Percentiles rank a stretch among this genome's conserved stretches.
These are phyloP conservation scores for Trichophyton mentagrophytes DNA, from an alignment of 2,329 filamentous ascomycete species.

Conservation along the genomic window DNA sequence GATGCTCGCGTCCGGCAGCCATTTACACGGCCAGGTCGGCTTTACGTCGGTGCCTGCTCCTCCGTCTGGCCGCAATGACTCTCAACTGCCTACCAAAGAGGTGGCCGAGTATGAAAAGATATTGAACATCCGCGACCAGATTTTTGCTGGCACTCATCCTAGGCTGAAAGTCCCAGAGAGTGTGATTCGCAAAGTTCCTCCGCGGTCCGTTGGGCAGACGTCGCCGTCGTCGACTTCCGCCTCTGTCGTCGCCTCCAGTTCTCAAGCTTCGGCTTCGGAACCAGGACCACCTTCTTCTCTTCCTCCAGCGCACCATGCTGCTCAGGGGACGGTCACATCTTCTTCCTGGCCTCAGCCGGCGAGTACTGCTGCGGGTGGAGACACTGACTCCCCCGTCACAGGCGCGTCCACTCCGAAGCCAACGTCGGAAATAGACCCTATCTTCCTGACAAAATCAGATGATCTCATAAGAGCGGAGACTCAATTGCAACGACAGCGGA, in stretches of 20 bases:
- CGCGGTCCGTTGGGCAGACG: slow-evolving; percentile 22
- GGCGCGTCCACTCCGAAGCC: slow-evolving; percentile 29
- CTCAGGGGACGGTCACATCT: slow-evolving; percentile 11
- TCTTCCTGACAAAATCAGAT: slow-evolving; percentile 75
- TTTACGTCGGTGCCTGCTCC: background rate
- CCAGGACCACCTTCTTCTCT: background rate
- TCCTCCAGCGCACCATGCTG: background rate
- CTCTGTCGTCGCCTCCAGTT: background rate
- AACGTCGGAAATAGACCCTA: slow-evolving; percentile 62
- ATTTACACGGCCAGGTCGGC: background rate
- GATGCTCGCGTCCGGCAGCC: background rate
- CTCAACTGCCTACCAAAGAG: slow-evolving; percentile 39
- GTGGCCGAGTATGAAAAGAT: slow-evolving; percentile 66
- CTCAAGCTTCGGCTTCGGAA: slow-evolving; percentile 4
- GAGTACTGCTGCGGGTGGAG: background rate
- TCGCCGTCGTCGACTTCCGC: slow-evolving; percentile 19
- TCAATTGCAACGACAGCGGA: slow-evolving; percentile 62
- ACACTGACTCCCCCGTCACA: slow-evolving; percentile 15
- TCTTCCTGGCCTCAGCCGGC: slow-evolving; percentile 13
- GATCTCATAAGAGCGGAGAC: slow-evolving; percentile 71
- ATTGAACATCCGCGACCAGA: slow-evolving; percentile 63
- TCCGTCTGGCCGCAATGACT: background rate
- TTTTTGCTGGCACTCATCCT: slow-evolving; percentile 59
- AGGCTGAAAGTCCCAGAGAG: slow-evolving; percentile 46
- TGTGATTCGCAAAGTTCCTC: slow-evolving; percentile 33